Conservation (phyloP, 441 rosid genomes). For the Gossypium davidsonii region DNA sequence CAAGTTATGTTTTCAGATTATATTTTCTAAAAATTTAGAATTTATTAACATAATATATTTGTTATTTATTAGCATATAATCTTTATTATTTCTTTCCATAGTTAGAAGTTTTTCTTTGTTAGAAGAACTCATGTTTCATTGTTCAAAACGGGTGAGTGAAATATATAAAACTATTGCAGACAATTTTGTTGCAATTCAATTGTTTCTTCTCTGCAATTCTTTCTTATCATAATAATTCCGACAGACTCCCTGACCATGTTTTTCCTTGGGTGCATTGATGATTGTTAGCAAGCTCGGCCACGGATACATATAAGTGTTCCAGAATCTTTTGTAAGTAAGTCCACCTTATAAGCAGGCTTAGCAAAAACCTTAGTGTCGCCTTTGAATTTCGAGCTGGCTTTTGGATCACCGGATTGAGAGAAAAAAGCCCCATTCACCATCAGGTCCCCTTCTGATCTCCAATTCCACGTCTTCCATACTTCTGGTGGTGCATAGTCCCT, state of each 20-base stretch:
- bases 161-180: too few species aligned
- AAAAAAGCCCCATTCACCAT: slow-evolving; percentile 31
- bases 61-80: too few species aligned
- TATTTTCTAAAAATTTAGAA: too few species aligned
- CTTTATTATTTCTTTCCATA: too few species aligned
- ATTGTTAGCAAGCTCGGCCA: slow-evolving; percentile 23
- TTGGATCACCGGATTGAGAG: slow-evolving; percentile 1
- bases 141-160: too few species aligned
- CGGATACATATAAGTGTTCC: slow-evolving; percentile 33
- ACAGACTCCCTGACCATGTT: neutral
- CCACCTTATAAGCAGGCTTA: slow-evolving; percentile 26
- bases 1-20: too few species aligned
- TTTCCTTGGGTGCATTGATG: neutral
- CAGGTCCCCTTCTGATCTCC: slow-evolving; percentile 25
- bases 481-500: slow-evolving; percentile 15
- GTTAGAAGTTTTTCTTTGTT: too few species aligned
- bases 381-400: slow-evolving; percentile 24
- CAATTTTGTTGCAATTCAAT: too few species aligned
- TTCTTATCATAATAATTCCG: neutral
- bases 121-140: too few species aligned
- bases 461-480: slow-evolving; percentile 23
- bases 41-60: too few species aligned
- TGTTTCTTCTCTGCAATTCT: too few species aligned
- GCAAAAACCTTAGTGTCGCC: slow-evolving; percentile 20
- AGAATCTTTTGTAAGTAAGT: slow-evolving; percentile 30